A percentile compares a stretch with the other conserved stretches of the same genome.
Evolutionary conservation across 768 basidiomycete genomes (phyloP).

Genomic region (Zangia roseola): DNA sequence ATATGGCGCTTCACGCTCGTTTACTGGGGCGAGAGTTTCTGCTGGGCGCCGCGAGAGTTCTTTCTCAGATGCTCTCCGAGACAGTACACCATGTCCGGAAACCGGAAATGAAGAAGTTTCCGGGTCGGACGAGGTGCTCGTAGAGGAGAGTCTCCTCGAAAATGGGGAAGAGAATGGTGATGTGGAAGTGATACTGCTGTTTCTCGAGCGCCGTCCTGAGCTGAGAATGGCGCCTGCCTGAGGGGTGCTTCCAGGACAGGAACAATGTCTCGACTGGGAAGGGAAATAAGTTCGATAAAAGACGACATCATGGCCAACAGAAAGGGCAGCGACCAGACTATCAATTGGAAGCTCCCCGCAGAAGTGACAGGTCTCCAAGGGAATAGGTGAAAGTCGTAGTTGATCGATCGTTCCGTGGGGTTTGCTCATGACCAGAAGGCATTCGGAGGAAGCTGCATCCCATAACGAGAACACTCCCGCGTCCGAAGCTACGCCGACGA

Average conservation of each 20-base stretch:
- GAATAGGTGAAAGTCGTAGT: slow-evolving; percentile 58
- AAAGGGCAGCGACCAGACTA: slow-evolving; percentile 64
- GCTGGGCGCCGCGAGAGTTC: slow-evolving; percentile 49
- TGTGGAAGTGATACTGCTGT: slow-evolving; percentile 51
- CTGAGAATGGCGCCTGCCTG: slow-evolving; percentile 44
- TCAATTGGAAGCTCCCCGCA: slow-evolving; percentile 71
- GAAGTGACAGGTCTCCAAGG: slow-evolving; percentile 56
- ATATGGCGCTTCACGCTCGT: slow-evolving; percentile 28
- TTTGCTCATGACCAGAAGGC: slow-evolving; percentile 61
- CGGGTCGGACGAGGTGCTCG: slow-evolving; percentile 32
- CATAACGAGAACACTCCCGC: slow-evolving; percentile 72
- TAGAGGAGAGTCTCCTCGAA: slow-evolving; percentile 47
- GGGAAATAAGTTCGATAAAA: slow-evolving; percentile 64
- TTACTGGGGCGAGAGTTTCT: slow-evolving; percentile 42
- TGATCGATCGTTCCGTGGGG: slow-evolving; percentile 55
- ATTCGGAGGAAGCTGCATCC: slow-evolving; percentile 67
- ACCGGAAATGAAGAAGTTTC: slow-evolving; percentile 69
- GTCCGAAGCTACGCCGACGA: slow-evolving; percentile 63
- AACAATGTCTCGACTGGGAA: slow-evolving; percentile 60
- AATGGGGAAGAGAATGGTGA: slow-evolving; percentile 50
- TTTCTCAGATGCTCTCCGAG: slow-evolving; percentile 72
- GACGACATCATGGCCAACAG: slow-evolving; percentile 59
- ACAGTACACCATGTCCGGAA: slow-evolving; percentile 76
- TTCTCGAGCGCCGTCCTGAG: slow-evolving; percentile 59
- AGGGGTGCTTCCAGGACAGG: slow-evolving; percentile 55